Evolutionary conservation across 1,139 yeast genomes (phyloP).

Genomic region (Candida anutae): DNA sequence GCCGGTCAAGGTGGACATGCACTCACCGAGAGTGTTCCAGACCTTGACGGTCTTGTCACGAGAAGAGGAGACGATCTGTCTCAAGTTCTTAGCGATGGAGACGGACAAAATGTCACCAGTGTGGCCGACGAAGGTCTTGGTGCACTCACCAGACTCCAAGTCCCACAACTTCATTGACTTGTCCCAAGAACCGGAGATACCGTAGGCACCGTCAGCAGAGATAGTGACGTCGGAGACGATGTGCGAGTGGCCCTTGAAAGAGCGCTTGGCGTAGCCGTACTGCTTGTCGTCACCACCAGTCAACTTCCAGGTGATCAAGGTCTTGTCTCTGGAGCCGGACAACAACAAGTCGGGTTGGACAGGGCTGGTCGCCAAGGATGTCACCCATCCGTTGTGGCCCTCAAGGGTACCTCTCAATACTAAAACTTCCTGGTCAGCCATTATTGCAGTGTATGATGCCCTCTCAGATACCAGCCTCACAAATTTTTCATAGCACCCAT

Average conservation of each 20-base stretch:
- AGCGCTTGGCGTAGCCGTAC: conserved; percentile 97
- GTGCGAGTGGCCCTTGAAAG: conserved; percentile 98
- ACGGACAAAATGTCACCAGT: conserved; percentile 95
- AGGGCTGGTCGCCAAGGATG: conserved; percentile 96
- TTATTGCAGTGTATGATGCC: too few species aligned
- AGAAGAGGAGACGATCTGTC: conserved; percentile 98
- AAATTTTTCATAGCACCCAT: too few species aligned
- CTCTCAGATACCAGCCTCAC: conserved; percentile 2
- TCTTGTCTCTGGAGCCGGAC: conserved; percentile 99
- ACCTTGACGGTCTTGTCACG: conserved; percentile 99
- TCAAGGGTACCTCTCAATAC: conserved; percentile 99
- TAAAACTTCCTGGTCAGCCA: conserved; percentile 86
- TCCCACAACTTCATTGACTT: conserved; percentile 99
- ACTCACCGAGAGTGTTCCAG: conserved; percentile 99
- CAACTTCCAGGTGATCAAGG: conserved; percentile 97
- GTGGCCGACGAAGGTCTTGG: conserved; percentile 98
- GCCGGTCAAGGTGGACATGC: conserved; percentile 90
- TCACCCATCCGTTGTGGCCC: conserved; percentile 87
- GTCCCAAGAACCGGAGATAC: conserved; percentile 99
- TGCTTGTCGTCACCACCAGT: conserved; percentile 92
- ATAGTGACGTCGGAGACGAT: conserved; percentile 96
- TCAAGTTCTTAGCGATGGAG: conserved; percentile 92
- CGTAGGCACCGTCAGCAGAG: conserved; percentile 98
- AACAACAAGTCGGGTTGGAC: conserved; percentile 97
- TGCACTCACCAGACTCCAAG: conserved; percentile 88